A percentile compares a stretch with the other conserved stretches of the same genome.
Evolutionary conservation across 2,329 filamentous ascomycete genomes (phyloP).

Genomic region (Aspergillus brasiliensis): DNA sequence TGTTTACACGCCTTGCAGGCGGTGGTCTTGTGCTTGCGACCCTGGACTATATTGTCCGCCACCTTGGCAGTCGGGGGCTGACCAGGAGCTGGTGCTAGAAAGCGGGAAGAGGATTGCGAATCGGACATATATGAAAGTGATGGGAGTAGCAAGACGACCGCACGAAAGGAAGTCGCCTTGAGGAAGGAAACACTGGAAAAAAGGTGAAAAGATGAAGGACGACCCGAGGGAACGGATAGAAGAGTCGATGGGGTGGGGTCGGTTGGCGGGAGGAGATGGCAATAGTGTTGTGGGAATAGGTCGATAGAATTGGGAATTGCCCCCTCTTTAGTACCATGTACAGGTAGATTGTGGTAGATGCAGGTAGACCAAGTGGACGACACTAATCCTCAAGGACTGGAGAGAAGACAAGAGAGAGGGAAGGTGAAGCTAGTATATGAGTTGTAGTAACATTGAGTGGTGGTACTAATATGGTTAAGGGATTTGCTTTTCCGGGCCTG

Average conservation of each 20-base stretch:
- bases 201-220: neutral
- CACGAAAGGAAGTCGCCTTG: neutral
- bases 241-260: too few relatives aligned
- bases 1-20: slow-evolving; percentile 26
- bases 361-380: too few relatives aligned
- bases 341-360: too few relatives aligned
- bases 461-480: neutral
- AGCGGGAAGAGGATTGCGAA: slow-evolving; percentile 18
- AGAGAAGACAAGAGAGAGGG: too few relatives aligned
- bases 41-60: slow-evolving; percentile 16
- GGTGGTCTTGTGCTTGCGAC: slow-evolving; percentile 28
- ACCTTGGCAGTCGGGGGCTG: slow-evolving; percentile 8
- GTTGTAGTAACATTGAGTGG: too few relatives aligned
- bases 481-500: neutral
- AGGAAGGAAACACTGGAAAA: neutral
- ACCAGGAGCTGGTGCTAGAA: slow-evolving; percentile 19
- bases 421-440: too few relatives aligned
- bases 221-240: neutral
- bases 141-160: neutral
- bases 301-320: too few relatives aligned
- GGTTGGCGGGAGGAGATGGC: neutral
- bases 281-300: neutral
- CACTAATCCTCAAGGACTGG: too few relatives aligned
- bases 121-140: slow-evolving; percentile 20
- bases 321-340: too few relatives aligned